These are phyloP conservation scores for Rubia peregrina DNA, from an alignment of 305 asterid genomes.

Conservation along the genomic window DNA sequence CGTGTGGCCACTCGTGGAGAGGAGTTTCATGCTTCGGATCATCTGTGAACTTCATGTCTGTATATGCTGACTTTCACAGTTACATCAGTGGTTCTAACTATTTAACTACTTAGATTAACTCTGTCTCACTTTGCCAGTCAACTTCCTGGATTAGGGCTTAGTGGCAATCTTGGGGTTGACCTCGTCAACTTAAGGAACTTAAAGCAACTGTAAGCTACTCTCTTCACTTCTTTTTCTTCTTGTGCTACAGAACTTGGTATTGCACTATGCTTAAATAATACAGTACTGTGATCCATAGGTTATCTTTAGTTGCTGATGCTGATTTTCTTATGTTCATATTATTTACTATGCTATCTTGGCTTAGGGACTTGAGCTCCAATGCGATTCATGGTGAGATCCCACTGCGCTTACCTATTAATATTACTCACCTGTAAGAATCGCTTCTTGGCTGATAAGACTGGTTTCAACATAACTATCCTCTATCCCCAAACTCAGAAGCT, in stretches of 20 bases:
- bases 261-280: background rate
- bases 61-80: background rate
- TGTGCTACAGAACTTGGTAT: background rate
- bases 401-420: constrained; percentile 52
- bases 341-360: constrained; percentile 16
- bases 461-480: background rate
- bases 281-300: background rate
- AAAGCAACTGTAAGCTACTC: constrained; percentile 58
- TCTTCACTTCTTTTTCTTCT: background rate
- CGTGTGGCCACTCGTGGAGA: constrained; percentile 67
- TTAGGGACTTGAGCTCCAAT: constrained; percentile 79
- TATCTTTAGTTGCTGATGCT: background rate
- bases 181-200: constrained; percentile 57
- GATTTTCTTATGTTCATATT: background rate
- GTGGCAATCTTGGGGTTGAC: constrained; percentile 52
- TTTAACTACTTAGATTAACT: background rate
- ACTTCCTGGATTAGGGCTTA: constrained; percentile 59
- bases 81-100: background rate
- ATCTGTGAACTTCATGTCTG: constrained; percentile 60
- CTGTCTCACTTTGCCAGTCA: constrained; percentile 34
- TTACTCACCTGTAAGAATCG: constrained; percentile 62
- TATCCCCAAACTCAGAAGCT: background rate
- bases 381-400: constrained; percentile 63
- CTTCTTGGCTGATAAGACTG: background rate
- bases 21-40: constrained; percentile 70